phyloP scores from a whole-genome alignment of 1,284 basidiomycete species.

The Austroboletus rostrupii region DNA sequence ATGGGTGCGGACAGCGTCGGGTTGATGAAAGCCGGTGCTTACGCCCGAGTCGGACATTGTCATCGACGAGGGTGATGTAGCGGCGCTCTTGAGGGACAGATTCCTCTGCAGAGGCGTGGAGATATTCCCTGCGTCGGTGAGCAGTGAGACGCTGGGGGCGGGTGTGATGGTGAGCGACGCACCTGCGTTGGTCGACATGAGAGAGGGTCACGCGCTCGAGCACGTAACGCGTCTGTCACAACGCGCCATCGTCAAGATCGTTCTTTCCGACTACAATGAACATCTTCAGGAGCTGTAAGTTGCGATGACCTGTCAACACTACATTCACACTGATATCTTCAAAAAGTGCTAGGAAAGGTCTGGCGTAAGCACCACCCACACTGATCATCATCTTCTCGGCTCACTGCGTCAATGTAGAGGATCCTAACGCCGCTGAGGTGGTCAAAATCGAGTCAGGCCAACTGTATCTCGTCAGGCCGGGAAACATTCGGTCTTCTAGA shows the following conservation, averaged over 20 bases:
- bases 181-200: slow-evolving; percentile 19
- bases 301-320: slow-evolving; percentile 7
- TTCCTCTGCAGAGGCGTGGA: slow-evolving; percentile 15
- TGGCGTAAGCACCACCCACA: slow-evolving; percentile 69
- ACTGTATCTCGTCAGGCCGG: slow-evolving; percentile 87
- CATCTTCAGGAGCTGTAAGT: slow-evolving; percentile 80
- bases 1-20: slow-evolving; percentile 22
- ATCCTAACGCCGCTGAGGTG: slow-evolving; percentile 86
- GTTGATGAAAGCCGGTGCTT: slow-evolving; percentile 20
- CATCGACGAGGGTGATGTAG: slow-evolving; percentile 30
- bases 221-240: slow-evolving; percentile 31
- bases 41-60: slow-evolving; percentile 30
- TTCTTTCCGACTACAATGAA: slow-evolving; percentile 50
- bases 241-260: slow-evolving; percentile 11
- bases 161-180: not conserved
- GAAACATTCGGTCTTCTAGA: slow-evolving; percentile 84
- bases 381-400: slow-evolving; percentile 17
- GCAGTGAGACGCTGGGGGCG: not conserved
- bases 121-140: not conserved
- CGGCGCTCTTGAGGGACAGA: slow-evolving; percentile 11
- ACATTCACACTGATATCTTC: slow-evolving; percentile 12
- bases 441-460: slow-evolving; percentile 93
- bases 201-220: slow-evolving; percentile 14
- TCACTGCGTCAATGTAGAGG: slow-evolving; percentile 45
- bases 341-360: slow-evolving; percentile 86